Conservation (phyloP, 225 moss, liverwort and hornwort species). For the Anthoceros angustus region DNA sequence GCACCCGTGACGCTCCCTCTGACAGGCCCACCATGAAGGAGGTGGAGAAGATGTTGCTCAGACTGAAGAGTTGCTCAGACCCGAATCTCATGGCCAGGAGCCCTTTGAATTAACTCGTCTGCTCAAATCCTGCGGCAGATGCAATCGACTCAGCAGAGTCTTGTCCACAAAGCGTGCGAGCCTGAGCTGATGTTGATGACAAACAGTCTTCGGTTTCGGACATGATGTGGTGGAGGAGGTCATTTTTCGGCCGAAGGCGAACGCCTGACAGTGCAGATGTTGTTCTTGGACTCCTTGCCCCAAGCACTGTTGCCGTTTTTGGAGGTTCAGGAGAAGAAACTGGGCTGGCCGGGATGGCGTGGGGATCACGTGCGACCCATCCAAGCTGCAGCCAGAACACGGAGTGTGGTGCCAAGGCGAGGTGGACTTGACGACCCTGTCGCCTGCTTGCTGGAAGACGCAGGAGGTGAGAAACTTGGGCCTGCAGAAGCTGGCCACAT, state of each 20-base stretch:
- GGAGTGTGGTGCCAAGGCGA: constrained; percentile 47
- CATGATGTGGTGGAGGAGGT: neutral
- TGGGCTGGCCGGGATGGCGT: constrained; percentile 28
- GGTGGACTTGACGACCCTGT: constrained; percentile 51
- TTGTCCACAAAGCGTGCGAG: too few relatives aligned
- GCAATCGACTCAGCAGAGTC: too few relatives aligned
- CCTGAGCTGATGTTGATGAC: too few relatives aligned
- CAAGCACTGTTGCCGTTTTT: constrained; percentile 40
- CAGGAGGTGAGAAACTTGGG: constrained; percentile 18
- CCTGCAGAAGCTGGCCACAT: constrained; percentile 46
- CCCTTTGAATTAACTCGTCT: too few relatives aligned
- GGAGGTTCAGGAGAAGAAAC: constrained; percentile 33
- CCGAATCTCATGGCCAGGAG: neutral
- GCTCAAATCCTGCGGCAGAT: too few relatives aligned
- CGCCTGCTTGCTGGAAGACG: neutral
- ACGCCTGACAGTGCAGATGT: constrained; percentile 72
- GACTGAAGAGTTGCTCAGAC: neutral
- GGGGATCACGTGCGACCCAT: constrained; percentile 44
- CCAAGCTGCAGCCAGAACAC: constrained; percentile 57
- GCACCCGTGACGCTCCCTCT: neutral
- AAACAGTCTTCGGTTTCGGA: neutral
- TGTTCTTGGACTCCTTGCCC: constrained; percentile 53
- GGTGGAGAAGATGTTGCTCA: neutral
- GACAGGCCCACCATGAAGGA: constrained; percentile 4
- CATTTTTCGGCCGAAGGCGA: constrained; percentile 42